These are phyloP conservation scores for Penicillium sp. DNA, from an alignment of 2,329 filamentous ascomycete genomes.

Conservation along the genomic window DNA sequence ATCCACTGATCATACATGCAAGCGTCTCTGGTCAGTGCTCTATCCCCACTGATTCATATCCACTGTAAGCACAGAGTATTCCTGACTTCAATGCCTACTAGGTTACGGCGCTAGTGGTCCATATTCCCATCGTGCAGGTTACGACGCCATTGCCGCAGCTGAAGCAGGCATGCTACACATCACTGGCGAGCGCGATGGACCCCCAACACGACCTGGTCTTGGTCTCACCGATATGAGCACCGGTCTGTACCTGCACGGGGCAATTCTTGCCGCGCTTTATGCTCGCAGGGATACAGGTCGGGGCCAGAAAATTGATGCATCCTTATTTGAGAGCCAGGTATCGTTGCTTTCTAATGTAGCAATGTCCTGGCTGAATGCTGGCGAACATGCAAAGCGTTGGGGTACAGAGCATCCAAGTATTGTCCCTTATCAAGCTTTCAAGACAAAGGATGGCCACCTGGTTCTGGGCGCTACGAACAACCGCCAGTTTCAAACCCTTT, in stretches of 20 bases:
- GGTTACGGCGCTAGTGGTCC: conserved; percentile 46
- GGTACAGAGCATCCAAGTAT: conserved; percentile 51
- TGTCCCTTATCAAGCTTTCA: conserved; percentile 55
- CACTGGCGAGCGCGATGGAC: conserved; percentile 44
- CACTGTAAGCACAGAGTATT: neutral
- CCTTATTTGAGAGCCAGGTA: conserved; percentile 47
- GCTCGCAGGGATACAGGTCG: conserved; percentile 39
- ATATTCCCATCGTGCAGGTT: conserved; percentile 45
- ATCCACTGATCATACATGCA: conserved; percentile 45
- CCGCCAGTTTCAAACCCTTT: conserved; percentile 65
- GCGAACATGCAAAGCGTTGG: conserved; percentile 45
- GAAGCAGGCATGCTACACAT: conserved; percentile 48
- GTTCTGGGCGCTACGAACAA: conserved; percentile 73
- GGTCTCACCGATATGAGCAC: conserved; percentile 49
- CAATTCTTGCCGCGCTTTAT: conserved; percentile 46
- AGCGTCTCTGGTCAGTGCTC: conserved; percentile 41
- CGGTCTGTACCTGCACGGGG: conserved; percentile 48
- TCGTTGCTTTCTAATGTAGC: conserved; percentile 47
- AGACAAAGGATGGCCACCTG: conserved; percentile 68
- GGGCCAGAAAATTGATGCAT: conserved; percentile 48
- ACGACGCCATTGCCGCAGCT: conserved; percentile 49
- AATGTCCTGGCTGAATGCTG: conserved; percentile 42
- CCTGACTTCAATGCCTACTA: neutral
- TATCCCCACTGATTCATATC: neutral
- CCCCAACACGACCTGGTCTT: conserved; percentile 45